Base-by-base conservation (phyloP, 768 basidiomycete species). In the Boletus edulis region DNA sequence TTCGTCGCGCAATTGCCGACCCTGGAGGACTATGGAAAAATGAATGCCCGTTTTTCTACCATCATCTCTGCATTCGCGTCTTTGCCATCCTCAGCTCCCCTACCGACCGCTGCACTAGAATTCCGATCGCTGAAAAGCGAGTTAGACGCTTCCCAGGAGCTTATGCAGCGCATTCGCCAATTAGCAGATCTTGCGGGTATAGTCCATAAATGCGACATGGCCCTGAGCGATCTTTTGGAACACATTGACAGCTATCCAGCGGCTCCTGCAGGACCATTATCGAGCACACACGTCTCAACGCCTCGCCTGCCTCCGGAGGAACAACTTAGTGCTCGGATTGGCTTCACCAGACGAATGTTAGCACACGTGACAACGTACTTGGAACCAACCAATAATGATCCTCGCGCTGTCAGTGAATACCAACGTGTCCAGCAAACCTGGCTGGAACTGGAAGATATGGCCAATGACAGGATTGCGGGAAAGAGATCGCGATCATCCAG, bases 181-280 rank as follows among this genome's bases (percentile, higher is more conserved):
- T 72, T 94, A n/a, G 81, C 78, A 11, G 71, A 75, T n/a, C 72
- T 93, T 46, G 70, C 76, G 6, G 70, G 76, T 20, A 64, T 74
- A 35, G 67, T 87, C 10, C 75, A 76, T 27, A 65, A 67, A 18
- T 91, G 89, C 60, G 92, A 95, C 66, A 73, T 76, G n/a, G 82
- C 85, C 20, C 75, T 94, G 42, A 94, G 92, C 62, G 90, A 94
- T 67, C 76, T 94, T 5, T 74, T 95, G 44, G 89, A 93, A 63
- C 89, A 93, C 63, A 78, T 93, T 51, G 92, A 95, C 67, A 91
- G 87, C 62, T 93, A 85, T 64, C 91, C 92, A 10, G 78, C 81
- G 3, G 67, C 75, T 32, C 86, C 85, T 5, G 66, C 75, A 27
- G 76, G 79, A 5, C 70, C 78, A 3, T 66, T 85, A 32, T 76